A percentile compares a stretch with the other conserved stretches of the same genome.
phyloP scores from a whole-genome alignment of 306 rosid genomes.

The Adenanthera pavonina region DNA sequence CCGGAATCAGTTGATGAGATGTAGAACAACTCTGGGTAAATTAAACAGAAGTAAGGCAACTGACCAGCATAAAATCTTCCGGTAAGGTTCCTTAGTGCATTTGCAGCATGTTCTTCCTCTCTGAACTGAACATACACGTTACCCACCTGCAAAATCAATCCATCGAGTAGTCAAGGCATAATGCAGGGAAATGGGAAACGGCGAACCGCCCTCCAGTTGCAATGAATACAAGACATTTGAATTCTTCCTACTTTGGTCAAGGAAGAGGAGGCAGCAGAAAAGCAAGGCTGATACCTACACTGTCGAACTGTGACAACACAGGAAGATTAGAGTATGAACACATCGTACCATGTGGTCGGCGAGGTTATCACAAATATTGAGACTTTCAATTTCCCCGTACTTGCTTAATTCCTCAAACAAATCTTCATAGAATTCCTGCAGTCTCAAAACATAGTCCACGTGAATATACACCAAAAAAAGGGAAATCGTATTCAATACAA shows the following conservation, averaged over 20 bases:
- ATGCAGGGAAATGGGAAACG: neutral
- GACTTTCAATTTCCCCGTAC: conserved; percentile 73
- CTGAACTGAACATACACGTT: conserved; percentile 78
- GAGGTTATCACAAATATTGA: conserved; percentile 74
- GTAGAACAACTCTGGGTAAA: neutral
- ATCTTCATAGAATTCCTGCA: conserved; percentile 75
- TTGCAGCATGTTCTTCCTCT: conserved; percentile 74
- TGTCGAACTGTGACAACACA: neutral
- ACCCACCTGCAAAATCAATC: conserved; percentile 57
- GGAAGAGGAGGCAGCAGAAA: no score
- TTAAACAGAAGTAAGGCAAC: neutral
- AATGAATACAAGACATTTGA: neutral
- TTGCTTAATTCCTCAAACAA: conserved; percentile 66
- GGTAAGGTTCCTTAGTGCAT: conserved; percentile 58
- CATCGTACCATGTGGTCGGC: conserved; percentile 74
- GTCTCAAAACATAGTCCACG: neutral
- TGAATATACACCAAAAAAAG: neutral
- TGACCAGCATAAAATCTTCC: conserved; percentile 76
- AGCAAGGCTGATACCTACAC: neutral
- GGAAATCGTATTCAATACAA: neutral
- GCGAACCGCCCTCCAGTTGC: neutral
- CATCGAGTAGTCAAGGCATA: neutral
- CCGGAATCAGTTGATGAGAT: neutral
- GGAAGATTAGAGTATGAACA: neutral
- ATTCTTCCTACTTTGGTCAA: neutral